Base-by-base conservation (phyloP, 164 flowering plant species). In the Annona squamosa region DNA sequence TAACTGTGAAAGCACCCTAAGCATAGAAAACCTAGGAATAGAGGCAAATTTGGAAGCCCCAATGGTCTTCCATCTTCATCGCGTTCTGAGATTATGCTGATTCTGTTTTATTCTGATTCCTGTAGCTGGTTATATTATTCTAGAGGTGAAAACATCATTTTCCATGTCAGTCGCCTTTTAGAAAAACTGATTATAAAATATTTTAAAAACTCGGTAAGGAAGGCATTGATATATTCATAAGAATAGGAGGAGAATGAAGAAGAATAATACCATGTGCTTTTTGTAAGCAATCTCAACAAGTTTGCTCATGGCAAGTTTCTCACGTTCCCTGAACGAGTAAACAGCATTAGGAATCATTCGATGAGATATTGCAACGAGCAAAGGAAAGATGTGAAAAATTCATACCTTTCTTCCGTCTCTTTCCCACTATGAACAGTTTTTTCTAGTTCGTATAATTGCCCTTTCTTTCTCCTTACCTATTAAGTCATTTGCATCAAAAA, bases 221-320 rank as follows among this genome's bases (percentile, higher is more conserved):
- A 26, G 37, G 37, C 37, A 26, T 26, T 26, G 37, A 26, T 26
- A 26, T 26, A 26, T 26, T 13, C 59, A 52, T 9, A 52, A 2
- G 1, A 52, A 7, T 10, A 52, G 9, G 10, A 52, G 59, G 13
- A 52, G 59, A 52, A 52, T 52, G 13, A 7, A 52, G 3, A 52
- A 16, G 59, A 52, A 46, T n/a, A 45, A 75, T 82, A 94, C 98
- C 98, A 87, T 75, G 73, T 77, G 81, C 82, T 88, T 94, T 77
- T 75, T 85, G 78, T 86, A 92, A 68, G 97, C 89, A 83, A 86
- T 76, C 80, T 92, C 97, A 72, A 84, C 80, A 71, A 92, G 91
- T 73, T 83, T 85, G 78, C 87, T 80, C 91, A 94, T 81, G 4
- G 97, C 97, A 78, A 83, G 75, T 76, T 82, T 87, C 85, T 94